phyloP scores from a whole-genome alignment of 1,139 yeast species.

The Taphrina flavorubra region DNA sequence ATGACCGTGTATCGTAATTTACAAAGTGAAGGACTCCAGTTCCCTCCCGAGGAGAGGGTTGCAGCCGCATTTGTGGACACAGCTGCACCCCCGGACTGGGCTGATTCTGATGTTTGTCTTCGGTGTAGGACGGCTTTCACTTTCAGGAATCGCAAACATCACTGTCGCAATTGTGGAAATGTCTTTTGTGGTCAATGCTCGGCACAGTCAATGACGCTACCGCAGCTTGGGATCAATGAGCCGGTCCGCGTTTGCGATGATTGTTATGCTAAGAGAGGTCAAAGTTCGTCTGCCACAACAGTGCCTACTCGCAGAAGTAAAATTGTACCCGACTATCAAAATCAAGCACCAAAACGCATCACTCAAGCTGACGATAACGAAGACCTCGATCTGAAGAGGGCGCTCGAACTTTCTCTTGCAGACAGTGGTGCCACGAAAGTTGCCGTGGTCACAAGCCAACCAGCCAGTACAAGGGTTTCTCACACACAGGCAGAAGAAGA shows the following conservation, averaged over 20 bases:
- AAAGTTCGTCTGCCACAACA: background rate
- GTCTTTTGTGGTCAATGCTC: slow-evolving; percentile 88
- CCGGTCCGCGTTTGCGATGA: slow-evolving; percentile 95
- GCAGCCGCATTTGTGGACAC: slow-evolving; percentile 74
- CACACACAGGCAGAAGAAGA: slow-evolving; percentile 52
- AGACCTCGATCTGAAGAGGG: slow-evolving; percentile 74
- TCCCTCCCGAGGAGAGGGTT: slow-evolving; percentile 60
- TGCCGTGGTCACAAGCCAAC: slow-evolving; percentile 8
- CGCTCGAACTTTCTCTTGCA: slow-evolving; percentile 73
- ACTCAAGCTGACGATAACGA: slow-evolving; percentile 42
- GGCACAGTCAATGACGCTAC: slow-evolving; percentile 68
- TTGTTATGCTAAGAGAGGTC: slow-evolving; percentile 57
- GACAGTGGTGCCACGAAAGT: slow-evolving; percentile 53
- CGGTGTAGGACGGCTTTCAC: slow-evolving; percentile 82
- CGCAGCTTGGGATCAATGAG: slow-evolving; percentile 82
- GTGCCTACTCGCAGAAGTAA: background rate
- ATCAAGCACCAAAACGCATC: slow-evolving; percentile 36
- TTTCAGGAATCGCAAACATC: slow-evolving; percentile 88
- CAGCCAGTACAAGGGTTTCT: slow-evolving; percentile 42
- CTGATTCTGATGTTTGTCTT: slow-evolving; percentile 95
- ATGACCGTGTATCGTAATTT: slow-evolving; percentile 66
- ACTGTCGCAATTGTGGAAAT: slow-evolving; percentile 97
- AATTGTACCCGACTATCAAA: slow-evolving; percentile 19
- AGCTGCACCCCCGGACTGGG: slow-evolving; percentile 97
- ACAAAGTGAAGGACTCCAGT: slow-evolving; percentile 66